These are phyloP conservation scores for Xylariaceae sp. DNA, from an alignment of 2,329 filamentous ascomycete species.

Conservation along the genomic window DNA sequence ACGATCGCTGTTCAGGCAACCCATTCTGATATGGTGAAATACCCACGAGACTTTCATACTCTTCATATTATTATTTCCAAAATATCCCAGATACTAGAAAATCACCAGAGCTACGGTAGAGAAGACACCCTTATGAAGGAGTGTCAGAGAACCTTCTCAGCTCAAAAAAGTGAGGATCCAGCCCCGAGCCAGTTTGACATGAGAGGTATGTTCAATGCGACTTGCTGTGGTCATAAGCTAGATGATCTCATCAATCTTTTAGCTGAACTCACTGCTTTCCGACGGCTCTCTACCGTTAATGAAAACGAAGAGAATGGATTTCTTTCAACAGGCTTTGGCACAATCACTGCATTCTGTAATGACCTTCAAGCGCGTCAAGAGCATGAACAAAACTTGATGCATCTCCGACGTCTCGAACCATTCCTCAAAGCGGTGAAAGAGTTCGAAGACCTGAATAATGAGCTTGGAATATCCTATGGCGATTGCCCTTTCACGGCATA, in stretches of 20 bases:
- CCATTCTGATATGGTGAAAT: slow-evolving; percentile 19
- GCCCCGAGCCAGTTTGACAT: not conserved
- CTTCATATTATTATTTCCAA: slow-evolving; percentile 12
- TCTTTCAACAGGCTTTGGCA: slow-evolving; percentile 1
- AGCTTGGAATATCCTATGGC: slow-evolving; percentile 31
- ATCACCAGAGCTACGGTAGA: too few species aligned
- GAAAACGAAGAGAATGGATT: slow-evolving; percentile 4
- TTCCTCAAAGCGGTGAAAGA: slow-evolving; percentile 37
- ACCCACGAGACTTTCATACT: slow-evolving; percentile 3
- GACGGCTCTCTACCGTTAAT: not conserved
- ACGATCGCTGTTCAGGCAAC: slow-evolving; percentile 12
- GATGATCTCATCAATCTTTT: not conserved
- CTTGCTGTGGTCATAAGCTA: not conserved
- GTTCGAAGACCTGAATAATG: slow-evolving; percentile 35
- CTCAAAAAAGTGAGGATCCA: too few species aligned
- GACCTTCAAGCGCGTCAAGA: slow-evolving; percentile 31
- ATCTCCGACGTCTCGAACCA: slow-evolving; percentile 28
- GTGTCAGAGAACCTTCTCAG: too few species aligned
- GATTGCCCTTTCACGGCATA: slow-evolving; percentile 31
- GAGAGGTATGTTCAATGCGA: not conserved
- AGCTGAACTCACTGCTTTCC: slow-evolving; percentile 2
- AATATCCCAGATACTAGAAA: slow-evolving; percentile 7
- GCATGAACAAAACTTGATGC: slow-evolving; percentile 21
- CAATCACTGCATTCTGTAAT: slow-evolving; percentile 22
- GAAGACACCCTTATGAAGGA: too few species aligned